Percentiles rank a stretch among this genome's conserved stretches.
Evolutionary conservation across 2,329 filamentous ascomycete species (phyloP).

Genomic region (Botrytis tulipae): DNA sequence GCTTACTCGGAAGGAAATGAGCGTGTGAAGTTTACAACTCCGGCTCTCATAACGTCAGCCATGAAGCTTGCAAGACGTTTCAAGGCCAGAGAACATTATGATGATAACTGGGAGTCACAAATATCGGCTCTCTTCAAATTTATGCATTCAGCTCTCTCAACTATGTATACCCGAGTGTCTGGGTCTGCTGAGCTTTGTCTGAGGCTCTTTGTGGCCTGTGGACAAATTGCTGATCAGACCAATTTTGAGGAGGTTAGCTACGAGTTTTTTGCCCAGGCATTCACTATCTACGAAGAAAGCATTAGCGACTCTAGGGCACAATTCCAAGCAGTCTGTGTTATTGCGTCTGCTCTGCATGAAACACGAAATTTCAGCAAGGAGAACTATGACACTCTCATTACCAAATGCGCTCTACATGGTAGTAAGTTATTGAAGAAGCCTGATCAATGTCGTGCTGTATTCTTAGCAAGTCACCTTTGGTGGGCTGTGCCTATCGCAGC

Average conservation of each 20-base stretch:
- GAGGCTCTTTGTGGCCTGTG: conserved; percentile 85
- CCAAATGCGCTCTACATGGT: conserved; percentile 93
- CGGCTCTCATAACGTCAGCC: conserved; percentile 83
- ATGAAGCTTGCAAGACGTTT: conserved; percentile 86
- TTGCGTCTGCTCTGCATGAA: conserved; percentile 84
- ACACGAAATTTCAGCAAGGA: conserved; percentile 91
- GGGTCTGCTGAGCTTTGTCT: conserved; percentile 85
- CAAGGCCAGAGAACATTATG: conserved; percentile 86
- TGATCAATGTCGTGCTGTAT: conserved; percentile 95
- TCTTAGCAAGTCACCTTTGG: conserved; percentile 95
- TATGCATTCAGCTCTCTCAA: conserved; percentile 83
- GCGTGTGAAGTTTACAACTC: conserved; percentile 91
- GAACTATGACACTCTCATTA: conserved; percentile 98
- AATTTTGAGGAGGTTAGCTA: conserved; percentile 95
- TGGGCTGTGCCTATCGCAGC: conserved; percentile 85
- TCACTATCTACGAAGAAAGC: conserved; percentile 95
- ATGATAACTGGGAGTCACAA: conserved; percentile 70
- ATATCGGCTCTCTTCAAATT: conserved; percentile 91
- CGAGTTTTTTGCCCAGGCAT: conserved; percentile 97
- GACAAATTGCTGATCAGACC: conserved; percentile 87
- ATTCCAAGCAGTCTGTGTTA: conserved; percentile 95
- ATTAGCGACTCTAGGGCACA: conserved; percentile 95
- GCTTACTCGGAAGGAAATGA: conserved; percentile 91
- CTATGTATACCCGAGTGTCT: conserved; percentile 79
- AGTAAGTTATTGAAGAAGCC: conserved; percentile 97